Conservation (phyloP, 257 asterid species). For the Penstemon davidsonii region DNA sequence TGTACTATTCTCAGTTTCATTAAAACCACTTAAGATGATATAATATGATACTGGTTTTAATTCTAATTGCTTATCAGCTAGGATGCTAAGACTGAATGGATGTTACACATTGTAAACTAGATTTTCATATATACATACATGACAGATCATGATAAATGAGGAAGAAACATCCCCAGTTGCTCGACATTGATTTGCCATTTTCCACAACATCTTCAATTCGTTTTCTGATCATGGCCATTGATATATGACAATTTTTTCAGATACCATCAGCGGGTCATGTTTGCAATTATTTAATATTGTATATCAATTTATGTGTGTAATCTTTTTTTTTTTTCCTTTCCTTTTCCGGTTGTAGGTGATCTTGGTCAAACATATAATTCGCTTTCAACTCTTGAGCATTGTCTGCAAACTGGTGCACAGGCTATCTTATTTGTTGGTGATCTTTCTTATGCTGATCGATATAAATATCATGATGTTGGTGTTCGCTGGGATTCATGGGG, state of each 20-base stretch:
- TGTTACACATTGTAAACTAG: neutral
- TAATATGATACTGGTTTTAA: neutral
- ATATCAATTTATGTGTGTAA: neutral
- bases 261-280: conserved; percentile 4
- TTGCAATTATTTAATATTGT: conserved; percentile 10
- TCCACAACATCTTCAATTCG: conserved; percentile 5
- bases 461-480: conserved; percentile 77
- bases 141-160: neutral
- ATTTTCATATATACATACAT: neutral
- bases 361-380: conserved; percentile 97
- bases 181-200: conserved; percentile 3
- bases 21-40: neutral
- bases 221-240: conserved; percentile 15
- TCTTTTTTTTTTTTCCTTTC: conserved; percentile 23
- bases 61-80: neutral
- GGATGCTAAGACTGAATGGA: neutral
- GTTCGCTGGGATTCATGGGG: conserved; percentile 99
- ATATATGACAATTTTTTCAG: conserved; percentile 20
- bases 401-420: conserved; percentile 68
- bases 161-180: neutral
- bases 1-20: neutral
- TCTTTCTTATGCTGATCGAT: conserved; percentile 96
- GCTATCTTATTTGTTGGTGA: conserved; percentile 91
- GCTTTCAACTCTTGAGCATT: conserved; percentile 85
- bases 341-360: conserved; percentile 60